Base-by-base conservation (phyloP, 2,329 filamentous ascomycete species). In the Coleophoma cylindrospora region DNA sequence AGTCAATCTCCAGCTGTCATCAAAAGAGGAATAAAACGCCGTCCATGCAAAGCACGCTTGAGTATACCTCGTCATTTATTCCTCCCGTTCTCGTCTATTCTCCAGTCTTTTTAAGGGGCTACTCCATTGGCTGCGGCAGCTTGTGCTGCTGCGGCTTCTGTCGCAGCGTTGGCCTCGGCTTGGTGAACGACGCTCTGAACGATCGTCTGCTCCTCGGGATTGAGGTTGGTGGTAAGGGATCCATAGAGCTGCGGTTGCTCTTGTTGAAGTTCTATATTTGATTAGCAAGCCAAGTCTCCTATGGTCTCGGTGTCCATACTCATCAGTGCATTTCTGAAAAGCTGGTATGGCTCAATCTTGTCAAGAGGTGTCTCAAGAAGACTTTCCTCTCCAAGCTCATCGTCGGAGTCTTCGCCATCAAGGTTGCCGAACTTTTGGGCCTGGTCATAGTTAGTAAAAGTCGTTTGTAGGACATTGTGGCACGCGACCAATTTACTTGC, bases 361-460 rank as follows among this genome's bases (percentile, higher is more conserved):
- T 99, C 94, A 21, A 99, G 77, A 14, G 92, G 91, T 12, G 92
- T 95, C 70, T 99, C 94, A 2, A 99, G 81, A 47, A 97, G 76
- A 66, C 91, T 92, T 62, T 97, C 94, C 68, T 97, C 92, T 15
- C 95, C 83, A 43, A 96, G 84, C 49, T 96, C 91, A 50, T 95
- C 91, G 22, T 91, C 88, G 2, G 89, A 89, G 45, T 86, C 80
- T 22, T 85, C 83, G 14, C 80, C 79, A 33, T 80, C 76, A 27
- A 86, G 77, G 15, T 84, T 80, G 55, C 86, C 84, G 67, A 94
- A 92, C 67, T 94, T 95, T 61, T 90, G 85, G 12, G 91, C 90
- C 84, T 89, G 57, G 5, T 50, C 40, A n/a, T 11, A 37, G 45
- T 54, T 43, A 56, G 50, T 37, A 49, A n/a, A 17, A 15, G 17